Base-by-base conservation (phyloP, 2,329 filamentous ascomycete genomes). In the Claviceps fusiformis region DNA sequence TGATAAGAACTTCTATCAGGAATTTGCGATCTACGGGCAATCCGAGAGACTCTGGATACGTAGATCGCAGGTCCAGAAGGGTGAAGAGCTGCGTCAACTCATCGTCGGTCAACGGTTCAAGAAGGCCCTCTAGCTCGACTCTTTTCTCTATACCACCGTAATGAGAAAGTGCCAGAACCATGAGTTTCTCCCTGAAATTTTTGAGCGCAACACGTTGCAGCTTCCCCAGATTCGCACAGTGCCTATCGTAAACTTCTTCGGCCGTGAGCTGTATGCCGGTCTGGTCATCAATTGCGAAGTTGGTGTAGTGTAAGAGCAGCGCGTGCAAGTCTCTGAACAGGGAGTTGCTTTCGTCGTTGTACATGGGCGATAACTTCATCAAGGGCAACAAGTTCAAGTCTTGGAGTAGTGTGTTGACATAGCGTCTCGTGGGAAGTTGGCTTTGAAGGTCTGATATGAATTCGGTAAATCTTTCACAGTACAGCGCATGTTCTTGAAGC, bases 381-480 rank as follows among this genome's bases (percentile, higher is more conserved):
- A 87, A 81, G 1, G 92, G 76, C 33, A 96, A 71, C 27, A 95
- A 70, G 66, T 97, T 90, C 49, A 97, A 73, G 66, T 98, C 92
- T 62, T 87, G 84, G 15, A 97, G 70, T 46, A 98, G 73, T 1
- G 88, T 84, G 68, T 96, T 96, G 66, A 95, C 88, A 67, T 97
- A 97, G 68, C 93, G 83, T 62, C 93, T 79, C 3, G 95, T 98
- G 0, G 93, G 93, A 50, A 97, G 75, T 68, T 98, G 93, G 64
- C 92, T 96, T 67, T 95, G 83, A 24, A 98, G 73, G 66, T 98
- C 93, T 9, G 87, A 85, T 50, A 98, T 75, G 53, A 98, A 85
- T 69, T 98, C 93, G 53, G 93, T 71, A 59, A 97, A 92, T n/a
- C 91, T 82, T 69, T 97, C 92, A 67, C 89, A 95, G 69, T 96